Evolutionary conservation across 495 filamentous ascomycete species (phyloP).

Genomic region (Acidomyces sp.): DNA sequence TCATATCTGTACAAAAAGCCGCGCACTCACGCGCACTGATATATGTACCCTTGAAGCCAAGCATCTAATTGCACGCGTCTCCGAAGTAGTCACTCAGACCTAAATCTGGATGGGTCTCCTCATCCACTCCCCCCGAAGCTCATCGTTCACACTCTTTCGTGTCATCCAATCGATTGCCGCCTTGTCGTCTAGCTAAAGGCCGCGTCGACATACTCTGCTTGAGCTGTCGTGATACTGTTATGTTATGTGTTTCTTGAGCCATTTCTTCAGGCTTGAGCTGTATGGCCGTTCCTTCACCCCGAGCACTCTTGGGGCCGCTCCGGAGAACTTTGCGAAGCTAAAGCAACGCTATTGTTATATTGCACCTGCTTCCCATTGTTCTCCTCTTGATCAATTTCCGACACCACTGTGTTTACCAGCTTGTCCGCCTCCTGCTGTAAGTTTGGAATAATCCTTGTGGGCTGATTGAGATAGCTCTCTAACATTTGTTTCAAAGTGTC

Average conservation of each 20-base stretch:
- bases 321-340: too few species aligned
- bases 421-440: conserved; percentile 30
- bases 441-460: conserved; percentile 25
- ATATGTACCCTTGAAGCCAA: background rate
- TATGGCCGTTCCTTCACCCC: background rate
- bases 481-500: conserved; percentile 29
- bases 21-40: background rate
- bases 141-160: background rate
- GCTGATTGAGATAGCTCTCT: conserved; percentile 29
- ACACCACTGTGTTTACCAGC: conserved; percentile 20
- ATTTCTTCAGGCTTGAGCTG: conserved; percentile 11
- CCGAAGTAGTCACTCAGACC: background rate
- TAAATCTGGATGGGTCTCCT: background rate
- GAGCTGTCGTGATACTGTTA: background rate
- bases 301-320: conserved; percentile 1
- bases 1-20: too few species aligned
- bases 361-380: background rate
- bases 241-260: conserved; percentile 4
- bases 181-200: background rate
- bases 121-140: background rate
- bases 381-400: background rate
- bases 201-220: background rate
- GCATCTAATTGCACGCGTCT: background rate
- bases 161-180: background rate
- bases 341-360: background rate